These are phyloP conservation scores for Alloteropsis angusta DNA, from an alignment of 202 grass and related monocot species.

Conservation along the genomic window DNA sequence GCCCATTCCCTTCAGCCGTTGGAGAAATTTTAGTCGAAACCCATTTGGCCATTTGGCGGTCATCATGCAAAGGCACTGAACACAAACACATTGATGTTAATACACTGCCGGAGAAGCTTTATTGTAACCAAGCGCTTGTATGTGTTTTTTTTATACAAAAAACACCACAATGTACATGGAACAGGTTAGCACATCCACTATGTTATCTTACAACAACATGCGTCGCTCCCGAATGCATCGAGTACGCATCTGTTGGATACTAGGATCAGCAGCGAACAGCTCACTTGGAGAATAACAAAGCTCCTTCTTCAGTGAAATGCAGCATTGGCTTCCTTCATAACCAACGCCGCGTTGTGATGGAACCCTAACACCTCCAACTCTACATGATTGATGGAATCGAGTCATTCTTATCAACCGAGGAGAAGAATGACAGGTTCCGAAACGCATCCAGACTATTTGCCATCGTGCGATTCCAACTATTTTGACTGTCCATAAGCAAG, in stretches of 20 bases:
- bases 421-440: slow-evolving; percentile 63
- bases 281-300: slow-evolving; percentile 35
- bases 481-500: slow-evolving; percentile 56
- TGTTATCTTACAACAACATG: slow-evolving; percentile 38
- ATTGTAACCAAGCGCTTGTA: slow-evolving; percentile 41
- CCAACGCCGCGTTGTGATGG: slow-evolving; percentile 13
- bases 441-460: slow-evolving; percentile 85
- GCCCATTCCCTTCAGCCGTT: too few species aligned
- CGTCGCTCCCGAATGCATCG: not conserved
- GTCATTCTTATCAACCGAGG: slow-evolving; percentile 31
- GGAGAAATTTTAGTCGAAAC: too few species aligned
- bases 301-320: slow-evolving; percentile 17
- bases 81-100: not conserved
- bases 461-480: slow-evolving; percentile 73
- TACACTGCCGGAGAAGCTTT: slow-evolving; percentile 30
- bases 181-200: slow-evolving; percentile 37
- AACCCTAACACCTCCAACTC: slow-evolving; percentile 2
- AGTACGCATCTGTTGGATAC: slow-evolving; percentile 32
- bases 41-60: not conserved
- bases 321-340: slow-evolving; percentile 14
- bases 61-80: not conserved
- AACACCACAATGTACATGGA: slow-evolving; percentile 28
- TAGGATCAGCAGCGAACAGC: slow-evolving; percentile 22
- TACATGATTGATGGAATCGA: slow-evolving; percentile 42
- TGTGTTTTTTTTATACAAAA: slow-evolving; percentile 39